Evolutionary conservation across 768 basidiomycete species (phyloP), one percentile per base, ranked within the genome.

Genomic region (Cyclocybe cylindracea): DNA sequence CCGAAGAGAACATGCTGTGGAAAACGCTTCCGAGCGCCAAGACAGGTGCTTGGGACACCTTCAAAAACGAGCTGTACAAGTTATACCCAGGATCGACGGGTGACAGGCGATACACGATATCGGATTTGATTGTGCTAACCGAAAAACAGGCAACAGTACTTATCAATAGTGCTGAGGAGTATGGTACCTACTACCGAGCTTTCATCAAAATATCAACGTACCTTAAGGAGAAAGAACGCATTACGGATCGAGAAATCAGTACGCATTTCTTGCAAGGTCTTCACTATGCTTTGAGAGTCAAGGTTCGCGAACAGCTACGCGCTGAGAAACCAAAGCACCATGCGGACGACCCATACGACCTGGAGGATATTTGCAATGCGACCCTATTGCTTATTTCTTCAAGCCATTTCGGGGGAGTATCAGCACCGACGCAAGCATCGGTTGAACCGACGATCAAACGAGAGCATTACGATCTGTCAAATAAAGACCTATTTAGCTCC

Each of bases 291-390:
- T 46, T 52, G 13, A 24, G 51, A 13, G 18, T 36, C 6, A 37
- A 52, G n/a, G 51, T 52, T 11, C 44, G 51, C 8, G 51, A 29
- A 8, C 51, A 53, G 40, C 33, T 53, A 14, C 29, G 45, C 4
- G 45, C 44, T 2, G 51, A 53, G 18, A 53, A 53, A 11, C 51
- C 51, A 2, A 53, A 46, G 16, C 51, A 53, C 29, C 51, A 53
- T 34, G 47, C 36, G 2, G 44, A 53, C 39, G 51, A 53, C 9
- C 51, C 45, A 7, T 53, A 40, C 32, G 43, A 44, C 9, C 18
- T 53, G 14, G 16, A 39, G 5, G 41, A 53, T 24, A 53, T 53
- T n/a, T 32, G 44, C 31, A 35, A 39, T 2, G 51, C 51, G 1
- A 45, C 51, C 13, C n/a, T 52, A 32, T 53, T 53, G 19, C 14